These are phyloP conservation scores for Sporopachydermia lactativora DNA, from an alignment of 805 yeast genomes.

Conservation along the genomic window DNA sequence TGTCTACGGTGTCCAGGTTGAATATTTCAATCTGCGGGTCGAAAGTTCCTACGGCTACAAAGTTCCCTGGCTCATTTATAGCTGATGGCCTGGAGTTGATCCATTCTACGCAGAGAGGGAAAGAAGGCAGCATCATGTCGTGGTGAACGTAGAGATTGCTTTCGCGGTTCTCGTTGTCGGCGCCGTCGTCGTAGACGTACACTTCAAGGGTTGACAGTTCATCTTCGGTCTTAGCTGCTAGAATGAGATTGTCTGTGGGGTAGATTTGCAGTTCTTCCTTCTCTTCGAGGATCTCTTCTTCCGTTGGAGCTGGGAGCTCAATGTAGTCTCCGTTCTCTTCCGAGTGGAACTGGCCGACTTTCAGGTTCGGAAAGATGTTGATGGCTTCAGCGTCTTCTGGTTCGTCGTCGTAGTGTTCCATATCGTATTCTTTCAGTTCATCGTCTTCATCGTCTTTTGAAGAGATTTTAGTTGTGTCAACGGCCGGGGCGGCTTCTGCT, in stretches of 20 bases:
- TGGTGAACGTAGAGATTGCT: conserved; percentile 84
- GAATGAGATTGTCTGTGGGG: conserved; percentile 78
- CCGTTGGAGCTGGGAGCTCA: conserved; percentile 37
- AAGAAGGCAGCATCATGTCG: conserved; percentile 92
- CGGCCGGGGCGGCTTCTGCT: conserved; percentile 9
- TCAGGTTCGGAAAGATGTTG: conserved; percentile 30
- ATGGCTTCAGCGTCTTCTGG: conserved; percentile 34
- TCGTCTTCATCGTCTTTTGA: conserved; percentile 58
- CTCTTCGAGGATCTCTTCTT: conserved; percentile 57
- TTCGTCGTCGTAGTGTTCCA: conserved; percentile 74
- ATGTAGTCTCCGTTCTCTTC: conserved; percentile 46
- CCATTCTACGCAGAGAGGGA: conserved; percentile 97
- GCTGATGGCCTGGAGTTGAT: conserved; percentile 52
- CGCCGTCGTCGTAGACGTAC: conserved; percentile 88
- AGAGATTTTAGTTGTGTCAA: conserved; percentile 19
- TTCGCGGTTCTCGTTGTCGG: conserved; percentile 69
- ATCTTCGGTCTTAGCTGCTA: conserved; percentile 93
- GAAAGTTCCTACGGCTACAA: conserved; percentile 93
- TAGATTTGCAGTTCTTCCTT: conserved; percentile 73
- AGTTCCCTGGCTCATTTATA: conserved; percentile 51
- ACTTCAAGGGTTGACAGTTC: conserved; percentile 87
- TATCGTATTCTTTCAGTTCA: conserved; percentile 75
- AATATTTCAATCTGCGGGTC: conserved; percentile 96
- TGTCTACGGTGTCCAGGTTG: conserved; percentile 87
- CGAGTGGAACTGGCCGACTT: conserved; percentile 24